Evolutionary conservation across 768 basidiomycete genomes (phyloP), one percentile per base, ranked within the genome.

Genomic region (Pleurotus giganteus): DNA sequence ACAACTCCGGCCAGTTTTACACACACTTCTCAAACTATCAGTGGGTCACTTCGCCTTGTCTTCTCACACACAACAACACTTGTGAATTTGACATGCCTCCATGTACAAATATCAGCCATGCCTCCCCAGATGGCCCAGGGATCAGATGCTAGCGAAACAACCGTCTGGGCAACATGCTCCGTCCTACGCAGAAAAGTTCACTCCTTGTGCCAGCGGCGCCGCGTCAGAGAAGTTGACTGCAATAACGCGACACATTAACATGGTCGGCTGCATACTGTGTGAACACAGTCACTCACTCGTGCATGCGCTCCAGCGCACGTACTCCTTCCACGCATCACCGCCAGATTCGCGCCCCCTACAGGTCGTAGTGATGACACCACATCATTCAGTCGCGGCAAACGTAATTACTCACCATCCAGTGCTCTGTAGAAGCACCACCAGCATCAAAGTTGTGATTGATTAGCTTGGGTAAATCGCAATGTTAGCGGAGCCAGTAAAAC

Each of bases 271-370:
- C 11, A 29, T 31, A 29, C 46, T 42, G 19, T 32, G 21, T n/a
- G 29, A 46, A 36, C 26, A 42, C 34, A 19, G 47, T 47, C 12
- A 68, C 76, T 47, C 64, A 81, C 80, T 74, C 9, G 95, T 97
- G 68, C 91, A 94, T 43, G 89, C 84, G 69, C 88, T 87, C 91
- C 91, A 95, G 49, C 92, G 84, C 36, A 94, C 89, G 62, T 94
- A 94, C 69, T 96, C 91, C 69, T 95, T 94, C 96, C 96, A 98
- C n/a, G 95, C 89, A 70, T 98, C 96, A 50, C 95, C 95, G 34
- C 96, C 96, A 5, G 91, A 93, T 74, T 98, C 96, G 46, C 96
- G 85, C 17, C 96, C 96, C 94, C 89, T 89, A 60, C 31, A 64
- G 59, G 53, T 34, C 53, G 55, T 55, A 60, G 60, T 57, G 58